Percentiles rank a stretch among this genome's conserved stretches.
Conservation (phyloP, 2,329 filamentous ascomycete genomes). For the Colletotrichum gloeosporioides region DNA sequence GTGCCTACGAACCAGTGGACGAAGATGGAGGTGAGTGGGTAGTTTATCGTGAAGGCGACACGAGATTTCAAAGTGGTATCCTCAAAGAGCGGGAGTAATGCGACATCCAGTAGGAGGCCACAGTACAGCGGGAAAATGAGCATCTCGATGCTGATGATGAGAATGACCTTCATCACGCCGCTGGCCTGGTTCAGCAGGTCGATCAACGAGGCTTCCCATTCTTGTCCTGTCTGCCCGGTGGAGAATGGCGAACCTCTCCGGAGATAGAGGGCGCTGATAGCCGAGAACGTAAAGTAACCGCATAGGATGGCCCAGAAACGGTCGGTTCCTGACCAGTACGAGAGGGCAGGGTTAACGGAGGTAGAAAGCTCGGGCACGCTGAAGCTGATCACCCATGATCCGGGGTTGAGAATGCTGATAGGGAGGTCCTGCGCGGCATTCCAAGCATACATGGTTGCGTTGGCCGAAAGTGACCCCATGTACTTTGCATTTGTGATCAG, state of each 20-base stretch:
- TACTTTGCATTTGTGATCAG: slow-evolving; percentile 36
- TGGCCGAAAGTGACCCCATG: slow-evolving; percentile 24
- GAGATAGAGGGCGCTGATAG: slow-evolving; percentile 80
- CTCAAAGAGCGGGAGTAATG: slow-evolving; percentile 88
- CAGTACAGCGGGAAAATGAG: slow-evolving; percentile 96
- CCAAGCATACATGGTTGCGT: slow-evolving; percentile 25
- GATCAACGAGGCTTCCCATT: slow-evolving; percentile 78
- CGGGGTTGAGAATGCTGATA: slow-evolving; percentile 47
- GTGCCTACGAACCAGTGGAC: slow-evolving; percentile 99
- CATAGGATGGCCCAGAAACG: slow-evolving; percentile 75
- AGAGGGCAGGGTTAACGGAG: slow-evolving; percentile 61
- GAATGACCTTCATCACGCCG: slow-evolving; percentile 94
- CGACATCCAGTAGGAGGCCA: slow-evolving; percentile 86
- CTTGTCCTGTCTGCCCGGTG: slow-evolving; percentile 56
- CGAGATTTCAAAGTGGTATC: slow-evolving; percentile 79
- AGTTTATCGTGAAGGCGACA: slow-evolving; percentile 76
- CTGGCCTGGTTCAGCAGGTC: slow-evolving; percentile 91
- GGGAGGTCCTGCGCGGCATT: slow-evolving; percentile 37
- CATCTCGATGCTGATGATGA: slow-evolving; percentile 99
- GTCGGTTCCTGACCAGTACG: slow-evolving; percentile 71
- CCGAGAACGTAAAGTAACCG: slow-evolving; percentile 80
- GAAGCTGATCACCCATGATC: slow-evolving; percentile 64
- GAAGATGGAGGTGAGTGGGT: slow-evolving; percentile 89
- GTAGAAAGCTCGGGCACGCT: slow-evolving; percentile 44
- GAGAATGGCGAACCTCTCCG: slow-evolving; percentile 75